Evolutionary conservation across 306 rosid species (phyloP).

Genomic region (Quercus alba): DNA sequence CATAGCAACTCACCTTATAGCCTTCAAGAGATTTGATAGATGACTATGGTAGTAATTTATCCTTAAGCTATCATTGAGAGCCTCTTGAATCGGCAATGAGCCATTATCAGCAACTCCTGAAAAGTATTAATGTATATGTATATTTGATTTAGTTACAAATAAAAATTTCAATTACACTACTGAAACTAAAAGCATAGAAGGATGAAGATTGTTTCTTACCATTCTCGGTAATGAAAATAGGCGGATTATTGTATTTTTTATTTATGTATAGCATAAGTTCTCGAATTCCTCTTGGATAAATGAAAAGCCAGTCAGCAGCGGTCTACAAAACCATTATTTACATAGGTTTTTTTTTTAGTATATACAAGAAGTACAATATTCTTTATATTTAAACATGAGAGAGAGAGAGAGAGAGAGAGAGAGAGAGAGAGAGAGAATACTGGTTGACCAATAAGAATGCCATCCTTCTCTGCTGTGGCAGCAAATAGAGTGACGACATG

Average conservation of each 20-base stretch:
- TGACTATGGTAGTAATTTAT: slow-evolving; percentile 43
- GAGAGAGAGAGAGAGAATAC: neutral
- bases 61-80: slow-evolving; percentile 41
- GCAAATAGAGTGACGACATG: neutral
- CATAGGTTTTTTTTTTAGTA: neutral
- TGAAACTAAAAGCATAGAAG: too few relatives aligned
- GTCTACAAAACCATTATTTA: slow-evolving; percentile 35
- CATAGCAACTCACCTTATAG: slow-evolving; percentile 41
- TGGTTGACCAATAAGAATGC: neutral
- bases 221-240: slow-evolving; percentile 54
- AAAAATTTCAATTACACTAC: neutral
- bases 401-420: too few relatives aligned
- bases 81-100: slow-evolving; percentile 29
- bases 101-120: slow-evolving; percentile 49
- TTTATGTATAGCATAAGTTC: slow-evolving; percentile 20
- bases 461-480: slow-evolving; percentile 28
- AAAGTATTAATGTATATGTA: neutral
- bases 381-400: neutral
- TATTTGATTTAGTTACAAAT: neutral
- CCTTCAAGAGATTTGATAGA: slow-evolving; percentile 39
- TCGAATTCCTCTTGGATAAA: slow-evolving; percentile 51
- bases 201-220: slow-evolving; percentile 23
- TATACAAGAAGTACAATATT: too few relatives aligned
- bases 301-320: slow-evolving; percentile 42
- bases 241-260: slow-evolving; percentile 38